Base-by-base conservation (phyloP, 805 yeast species). In the Lipomyces lipofer region DNA sequence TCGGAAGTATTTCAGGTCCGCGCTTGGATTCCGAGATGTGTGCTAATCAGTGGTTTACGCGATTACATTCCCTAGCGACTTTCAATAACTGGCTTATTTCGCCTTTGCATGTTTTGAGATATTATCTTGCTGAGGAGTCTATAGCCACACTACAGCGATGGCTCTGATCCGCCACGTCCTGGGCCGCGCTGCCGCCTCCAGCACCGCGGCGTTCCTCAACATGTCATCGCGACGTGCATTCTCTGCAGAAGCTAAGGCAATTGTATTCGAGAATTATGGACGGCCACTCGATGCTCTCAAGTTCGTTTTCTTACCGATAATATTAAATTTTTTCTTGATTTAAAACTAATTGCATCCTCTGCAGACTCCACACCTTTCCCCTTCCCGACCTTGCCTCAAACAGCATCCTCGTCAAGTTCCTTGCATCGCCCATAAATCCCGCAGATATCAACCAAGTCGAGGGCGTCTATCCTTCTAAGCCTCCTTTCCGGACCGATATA, bases 351-450 rank as follows among this genome's bases (percentile, higher is more conserved):
- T n/a, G n/a, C n/a, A n/a, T n/a, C n/a, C n/a, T n/a, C n/a, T 24
- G 15, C 21, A 62, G 64, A 17, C 67, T 66, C 7, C 73, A 77
- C 45, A 73, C 81, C 32, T 67, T 67, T 54, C 52, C 62, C 17
- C 47, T 73, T 17, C 62, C 66, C 17, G 69, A 66, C 21, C 72
- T 73, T 3, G 49, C 42, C 9, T 66, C 52, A 12, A 58, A 61
- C 27, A 66, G 84, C 49, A 74, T 88, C 12, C 71, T 88, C n/a
- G 68, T 88, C 51, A 78, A 83, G 64, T 72, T 89, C 1, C 67
- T 90, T 35, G 96, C 95, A 0, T 80, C 86, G 58, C 96, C 97
- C 1, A 77, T 91, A 59, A 91, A 91, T 66, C 97, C 97, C 0
- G 86, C 96, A 0, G 98, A 91, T 67, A 75, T 88, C 67, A 86